Base-by-base conservation (phyloP, 805 yeast genomes). In the Nakazawaea pomicola region DNA sequence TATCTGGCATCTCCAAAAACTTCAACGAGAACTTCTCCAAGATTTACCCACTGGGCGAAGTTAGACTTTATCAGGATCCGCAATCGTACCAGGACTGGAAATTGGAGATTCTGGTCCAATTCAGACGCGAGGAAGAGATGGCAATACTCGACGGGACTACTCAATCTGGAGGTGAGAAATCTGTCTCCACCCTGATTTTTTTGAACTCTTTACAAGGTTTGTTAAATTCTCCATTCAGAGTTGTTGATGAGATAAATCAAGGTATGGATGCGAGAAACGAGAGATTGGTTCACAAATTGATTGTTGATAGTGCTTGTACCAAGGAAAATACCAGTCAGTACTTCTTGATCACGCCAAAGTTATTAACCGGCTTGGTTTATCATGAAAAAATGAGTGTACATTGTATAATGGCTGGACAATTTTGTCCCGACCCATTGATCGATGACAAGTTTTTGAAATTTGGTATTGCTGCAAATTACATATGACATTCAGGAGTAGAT, bases 221-320 rank as follows among this genome's bases (percentile, higher is more conserved):
- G 43, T 81, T 97, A 0, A 73, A 74, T 21, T 87, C 96, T 0
- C 98, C 99, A 8, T 88, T 93, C 55, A 70, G 98, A 55, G 90
- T 91, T 3, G 96, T 93, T 6, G 99, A 93, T 62, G 99, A 93
- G 67, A 95, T 93, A 47, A 93, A 93, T 58, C 99, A 93, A 64
- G 99, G 99, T 50, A 90, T 93, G 98, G 99, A 93, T 63, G 84
- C 95, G 10, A 76, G 76, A 46, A 93, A 93, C 55, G 99, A 93
- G 60, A 76, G 90, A 47, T 70, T 77, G 64, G 90, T 93, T 2
- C 96, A 91, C 57, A 74, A 76, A 47, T 76, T 86, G 47, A 80
- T 93, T 72, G 96, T 91, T 1, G 79, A 83, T 41, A 80, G 83
- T 35, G 91, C 97, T 0, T 86, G 96, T 55, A 62, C 64, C 4